Evolutionary conservation across 139 green algal genomes (phyloP), one percentile per base, ranked within the genome.

Genomic region (Volvox africanus): DNA sequence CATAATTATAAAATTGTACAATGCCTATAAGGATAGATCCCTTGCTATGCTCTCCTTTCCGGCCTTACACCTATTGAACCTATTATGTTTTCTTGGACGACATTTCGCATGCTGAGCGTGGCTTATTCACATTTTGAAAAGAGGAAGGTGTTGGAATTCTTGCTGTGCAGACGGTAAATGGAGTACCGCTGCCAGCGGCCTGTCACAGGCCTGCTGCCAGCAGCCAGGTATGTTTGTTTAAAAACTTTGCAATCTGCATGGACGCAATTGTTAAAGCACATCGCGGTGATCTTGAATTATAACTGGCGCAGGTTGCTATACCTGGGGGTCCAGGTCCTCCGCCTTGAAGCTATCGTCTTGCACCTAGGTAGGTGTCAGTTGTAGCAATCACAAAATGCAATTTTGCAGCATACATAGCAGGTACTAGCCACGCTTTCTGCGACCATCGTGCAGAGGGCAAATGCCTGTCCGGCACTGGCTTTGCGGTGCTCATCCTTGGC

Each of bases 331-430:
- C 82, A 37, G 6, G 62, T 79, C 33, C 33, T 80, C 17, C 82
- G 65, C 22, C 33, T 88, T 28, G 81, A 87, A 65, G 81, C 81
- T 21, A 28, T 87, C 61, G 81, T 76, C 20, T n/a, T 65, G 30
- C 61, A 87, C 32, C 61, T 65, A 6, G 81, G 81, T 61, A 33
- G 19, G 81, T 76, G 36, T 61, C 55, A 9, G 14, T 22, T 44
- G 44, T 33, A 11, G 11, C 26, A 71, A 62, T 2, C 0, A 32
- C n/a, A 24, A 73, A n/a, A 22, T 67, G 75, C 5, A 3, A 11
- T 61, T 17, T 16, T 21, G 77, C 35, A 1, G 1, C 36, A 30
- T 67, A 35, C 32, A 35, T 55, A 24, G 71, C 24, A 82, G 76
- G 3, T 28, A 33, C 50, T 73, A 73, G 69, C 37, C 36, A 17